Conservation (phyloP, 2,329 filamentous ascomycete genomes). For the Calonectria hawksworthii region DNA sequence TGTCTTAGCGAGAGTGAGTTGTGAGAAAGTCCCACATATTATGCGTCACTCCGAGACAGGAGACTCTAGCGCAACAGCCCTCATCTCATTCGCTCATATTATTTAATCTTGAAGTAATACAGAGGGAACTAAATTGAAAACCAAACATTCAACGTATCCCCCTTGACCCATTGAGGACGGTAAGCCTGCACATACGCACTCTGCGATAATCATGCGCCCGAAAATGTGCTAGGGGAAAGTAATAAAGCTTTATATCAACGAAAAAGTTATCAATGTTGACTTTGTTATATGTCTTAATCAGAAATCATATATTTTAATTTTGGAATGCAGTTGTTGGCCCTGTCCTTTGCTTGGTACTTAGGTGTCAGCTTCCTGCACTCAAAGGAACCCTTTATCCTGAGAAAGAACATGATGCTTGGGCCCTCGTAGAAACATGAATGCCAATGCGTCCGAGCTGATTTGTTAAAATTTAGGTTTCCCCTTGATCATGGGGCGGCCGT, state of each 20-base stretch:
- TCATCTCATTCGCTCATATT: background rate
- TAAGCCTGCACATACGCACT: background rate
- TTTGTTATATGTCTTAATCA: background rate
- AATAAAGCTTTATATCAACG: too few relatives aligned
- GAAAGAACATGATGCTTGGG: background rate
- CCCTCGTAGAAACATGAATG: background rate
- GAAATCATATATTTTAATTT: background rate
- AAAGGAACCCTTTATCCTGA: background rate
- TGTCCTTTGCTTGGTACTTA: background rate
- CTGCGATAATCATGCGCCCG: background rate
- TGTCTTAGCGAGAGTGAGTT: background rate
- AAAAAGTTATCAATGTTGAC: too few relatives aligned
- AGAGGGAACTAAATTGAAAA: background rate
- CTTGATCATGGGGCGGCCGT: background rate
- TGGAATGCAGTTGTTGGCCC: background rate
- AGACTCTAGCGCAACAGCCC: background rate
- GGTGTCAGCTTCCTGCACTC: background rate
- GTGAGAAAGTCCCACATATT: background rate
- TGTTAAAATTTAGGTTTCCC: background rate
- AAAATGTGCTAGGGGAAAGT: background rate
- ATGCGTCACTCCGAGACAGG: background rate
- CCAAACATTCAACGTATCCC: background rate
- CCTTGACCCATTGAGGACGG: too few relatives aligned
- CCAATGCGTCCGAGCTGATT: background rate
- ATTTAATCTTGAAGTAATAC: background rate